These are phyloP conservation scores for Onygenales sp. DNA, from an alignment of 2,329 filamentous ascomycete genomes.

Conservation along the genomic window DNA sequence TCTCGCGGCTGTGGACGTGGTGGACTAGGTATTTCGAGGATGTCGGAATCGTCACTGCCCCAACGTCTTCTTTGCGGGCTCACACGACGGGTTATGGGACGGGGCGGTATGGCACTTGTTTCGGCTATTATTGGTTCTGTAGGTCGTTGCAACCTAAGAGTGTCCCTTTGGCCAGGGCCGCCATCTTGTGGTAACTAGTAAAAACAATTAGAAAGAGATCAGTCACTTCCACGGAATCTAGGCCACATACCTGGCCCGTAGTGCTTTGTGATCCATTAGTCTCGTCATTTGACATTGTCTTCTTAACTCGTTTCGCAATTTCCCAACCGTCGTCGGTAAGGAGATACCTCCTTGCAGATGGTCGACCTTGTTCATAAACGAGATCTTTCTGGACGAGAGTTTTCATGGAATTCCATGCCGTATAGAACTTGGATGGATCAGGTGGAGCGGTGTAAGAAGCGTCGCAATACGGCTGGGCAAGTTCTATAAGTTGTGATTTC, in stretches of 20 bases:
- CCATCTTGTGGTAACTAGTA: background rate
- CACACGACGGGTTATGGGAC: background rate
- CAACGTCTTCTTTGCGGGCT: background rate
- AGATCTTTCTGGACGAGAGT: conserved; percentile 64
- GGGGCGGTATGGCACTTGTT: background rate
- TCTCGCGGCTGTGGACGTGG: background rate
- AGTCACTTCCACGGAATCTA: background rate
- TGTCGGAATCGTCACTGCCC: background rate
- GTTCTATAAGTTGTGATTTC: conserved; percentile 58
- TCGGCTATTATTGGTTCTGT: background rate
- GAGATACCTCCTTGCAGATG: conserved; percentile 55
- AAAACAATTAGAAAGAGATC: background rate
- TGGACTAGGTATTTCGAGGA: background rate
- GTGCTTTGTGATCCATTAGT: background rate
- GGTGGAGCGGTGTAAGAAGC: conserved; percentile 60
- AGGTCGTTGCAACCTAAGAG: background rate
- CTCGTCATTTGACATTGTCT: conserved; percentile 28
- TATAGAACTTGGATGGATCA: conserved; percentile 62
- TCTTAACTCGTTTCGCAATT: conserved; percentile 55
- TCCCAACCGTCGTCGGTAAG: conserved; percentile 74
- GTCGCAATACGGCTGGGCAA: conserved; percentile 63
- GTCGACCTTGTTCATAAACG: conserved; percentile 61
- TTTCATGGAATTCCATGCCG: conserved; percentile 77
- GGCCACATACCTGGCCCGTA: background rate
- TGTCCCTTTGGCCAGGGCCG: background rate